phyloP scores from a whole-genome alignment of 2,329 filamentous ascomycete genomes.

The Pestalotiopsis sp. region DNA sequence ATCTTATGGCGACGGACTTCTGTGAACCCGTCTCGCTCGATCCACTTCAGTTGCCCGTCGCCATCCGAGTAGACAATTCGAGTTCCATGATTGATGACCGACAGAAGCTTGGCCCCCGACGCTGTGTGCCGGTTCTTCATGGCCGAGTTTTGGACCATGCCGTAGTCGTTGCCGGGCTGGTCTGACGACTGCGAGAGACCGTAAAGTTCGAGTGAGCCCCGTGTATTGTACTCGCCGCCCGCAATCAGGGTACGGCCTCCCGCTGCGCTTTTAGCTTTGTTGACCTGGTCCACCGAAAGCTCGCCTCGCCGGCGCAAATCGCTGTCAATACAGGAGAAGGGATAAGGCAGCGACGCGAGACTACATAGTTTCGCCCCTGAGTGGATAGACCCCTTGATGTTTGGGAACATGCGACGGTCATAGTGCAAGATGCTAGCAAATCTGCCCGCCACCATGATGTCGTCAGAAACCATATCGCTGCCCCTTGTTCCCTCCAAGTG shows the following conservation, averaged over 20 bases:
- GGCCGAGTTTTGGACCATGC: constrained; percentile 43
- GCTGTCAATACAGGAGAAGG: constrained; percentile 62
- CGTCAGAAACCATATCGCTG: constrained; percentile 60
- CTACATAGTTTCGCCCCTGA: constrained; percentile 80
- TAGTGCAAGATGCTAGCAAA: constrained; percentile 90
- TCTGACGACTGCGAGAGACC: constrained; percentile 46
- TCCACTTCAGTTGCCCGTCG: constrained; percentile 83
- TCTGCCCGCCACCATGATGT: constrained; percentile 85
- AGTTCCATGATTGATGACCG: constrained; percentile 78
- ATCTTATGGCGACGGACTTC: constrained; percentile 57
- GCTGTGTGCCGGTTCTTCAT: constrained; percentile 84
- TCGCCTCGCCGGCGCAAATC: constrained; percentile 57
- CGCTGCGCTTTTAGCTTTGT: constrained; percentile 49
- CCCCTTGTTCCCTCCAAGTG: constrained; percentile 65
- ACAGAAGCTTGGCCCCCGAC: constrained; percentile 77
- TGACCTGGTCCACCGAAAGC: constrained; percentile 55
- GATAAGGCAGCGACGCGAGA: constrained; percentile 67
- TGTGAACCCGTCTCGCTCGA: constrained; percentile 78
- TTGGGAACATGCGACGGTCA: constrained; percentile 82
- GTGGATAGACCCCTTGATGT: constrained; percentile 74
- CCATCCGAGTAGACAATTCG: constrained; percentile 82
- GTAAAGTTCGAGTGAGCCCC: constrained; percentile 89
- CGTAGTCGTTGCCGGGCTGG: constrained; percentile 18
- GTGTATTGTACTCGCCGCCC: constrained; percentile 87
- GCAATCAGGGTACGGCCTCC: constrained; percentile 71